Conservation (phyloP, 768 basidiomycete genomes). For the Dacryopinax spathularia region DNA sequence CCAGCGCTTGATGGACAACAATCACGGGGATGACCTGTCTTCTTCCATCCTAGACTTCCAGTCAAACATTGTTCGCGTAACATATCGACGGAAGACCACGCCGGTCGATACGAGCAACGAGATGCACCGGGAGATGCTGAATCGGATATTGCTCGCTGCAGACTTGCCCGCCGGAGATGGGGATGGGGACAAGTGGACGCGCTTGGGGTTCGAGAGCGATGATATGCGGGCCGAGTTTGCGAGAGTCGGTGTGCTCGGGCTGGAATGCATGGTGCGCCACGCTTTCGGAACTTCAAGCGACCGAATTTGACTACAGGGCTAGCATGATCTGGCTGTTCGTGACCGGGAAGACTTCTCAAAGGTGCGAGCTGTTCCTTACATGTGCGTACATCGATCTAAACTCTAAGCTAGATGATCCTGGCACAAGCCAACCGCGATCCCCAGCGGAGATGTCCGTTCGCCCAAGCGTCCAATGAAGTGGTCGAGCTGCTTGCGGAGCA, state of each 20-base stretch:
- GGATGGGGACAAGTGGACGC: slow-evolving; percentile 47
- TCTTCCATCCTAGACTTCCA: slow-evolving; percentile 81
- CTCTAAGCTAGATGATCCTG: slow-evolving; percentile 42
- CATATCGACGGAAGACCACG: slow-evolving; percentile 67
- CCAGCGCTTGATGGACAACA: slow-evolving; percentile 70
- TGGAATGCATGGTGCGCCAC: slow-evolving; percentile 57
- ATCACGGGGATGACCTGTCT: slow-evolving; percentile 65
- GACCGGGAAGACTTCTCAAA: slow-evolving; percentile 64
- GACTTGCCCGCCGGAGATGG: slow-evolving; percentile 38
- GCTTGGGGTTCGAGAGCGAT: slow-evolving; percentile 65
- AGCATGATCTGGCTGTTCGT: slow-evolving; percentile 54
- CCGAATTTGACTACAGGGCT: not conserved
- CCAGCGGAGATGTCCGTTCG: slow-evolving; percentile 68
- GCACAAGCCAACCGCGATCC: slow-evolving; percentile 65
- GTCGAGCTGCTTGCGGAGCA: slow-evolving; percentile 73
- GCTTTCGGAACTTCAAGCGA: not conserved
- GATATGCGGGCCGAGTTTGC: slow-evolving; percentile 62
- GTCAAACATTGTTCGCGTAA: slow-evolving; percentile 65
- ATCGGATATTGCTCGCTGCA: slow-evolving; percentile 54
- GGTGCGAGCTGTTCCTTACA: slow-evolving; percentile 25
- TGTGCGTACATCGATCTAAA: slow-evolving; percentile 10
- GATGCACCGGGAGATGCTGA: slow-evolving; percentile 32
- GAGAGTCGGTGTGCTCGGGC: slow-evolving; percentile 63
- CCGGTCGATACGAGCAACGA: slow-evolving; percentile 46
- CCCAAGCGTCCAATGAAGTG: slow-evolving; percentile 70